Evolutionary conservation across 805 yeast genomes (phyloP).

Genomic region (Starmerella vaccinii): DNA sequence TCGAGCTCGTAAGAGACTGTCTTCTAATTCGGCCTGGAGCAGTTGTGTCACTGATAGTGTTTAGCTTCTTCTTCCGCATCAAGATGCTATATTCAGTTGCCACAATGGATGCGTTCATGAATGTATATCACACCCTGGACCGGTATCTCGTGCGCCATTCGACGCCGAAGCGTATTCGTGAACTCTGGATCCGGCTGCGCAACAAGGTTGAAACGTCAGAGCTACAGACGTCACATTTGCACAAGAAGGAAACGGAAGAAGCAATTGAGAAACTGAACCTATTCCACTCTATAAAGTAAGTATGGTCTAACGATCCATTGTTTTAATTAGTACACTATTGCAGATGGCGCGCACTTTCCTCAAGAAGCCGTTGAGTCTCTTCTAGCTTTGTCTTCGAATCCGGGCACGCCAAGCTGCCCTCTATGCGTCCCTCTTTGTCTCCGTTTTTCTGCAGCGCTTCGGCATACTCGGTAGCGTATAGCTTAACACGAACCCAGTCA

Average conservation of each 20-base stretch:
- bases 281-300: not conserved
- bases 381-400: slow-evolving; percentile 71
- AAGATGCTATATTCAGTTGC: slow-evolving; percentile 62
- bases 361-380: not conserved
- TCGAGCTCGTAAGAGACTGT: slow-evolving; percentile 39
- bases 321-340: not conserved
- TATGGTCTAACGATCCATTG: not conserved
- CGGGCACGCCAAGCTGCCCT: slow-evolving; percentile 75
- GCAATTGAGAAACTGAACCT: slow-evolving; percentile 22
- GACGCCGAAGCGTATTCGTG: slow-evolving; percentile 42
- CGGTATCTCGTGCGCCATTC: slow-evolving; percentile 41
- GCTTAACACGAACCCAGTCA: slow-evolving; percentile 5
- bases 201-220: slow-evolving; percentile 22
- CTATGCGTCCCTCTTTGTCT: slow-evolving; percentile 47
- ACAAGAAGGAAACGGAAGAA: slow-evolving; percentile 15
- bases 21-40: slow-evolving; percentile 53
- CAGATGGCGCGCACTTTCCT: not conserved
- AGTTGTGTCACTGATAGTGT: slow-evolving; percentile 42
- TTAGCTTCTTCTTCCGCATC: slow-evolving; percentile 52
- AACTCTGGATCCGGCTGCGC: slow-evolving; percentile 41
- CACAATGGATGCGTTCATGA: slow-evolving; percentile 53
- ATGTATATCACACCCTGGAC: slow-evolving; percentile 50
- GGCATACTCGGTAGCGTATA: slow-evolving; percentile 13
- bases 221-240: slow-evolving; percentile 6
- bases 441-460: slow-evolving; percentile 40